These are phyloP conservation scores for Candida koratica DNA, from an alignment of 805 yeast species.

Conservation along the genomic window DNA sequence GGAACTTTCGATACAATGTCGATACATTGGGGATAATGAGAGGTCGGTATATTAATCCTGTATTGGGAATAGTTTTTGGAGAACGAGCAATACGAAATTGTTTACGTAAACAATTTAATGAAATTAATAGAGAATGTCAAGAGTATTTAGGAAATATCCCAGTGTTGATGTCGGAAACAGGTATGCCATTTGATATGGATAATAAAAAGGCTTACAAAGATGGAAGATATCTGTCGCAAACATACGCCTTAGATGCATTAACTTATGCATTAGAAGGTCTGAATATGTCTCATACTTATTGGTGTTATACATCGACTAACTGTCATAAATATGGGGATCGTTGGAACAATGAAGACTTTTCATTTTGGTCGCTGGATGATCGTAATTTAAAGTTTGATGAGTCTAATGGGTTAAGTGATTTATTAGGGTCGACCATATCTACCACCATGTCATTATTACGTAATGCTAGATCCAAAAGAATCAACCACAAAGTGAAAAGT, in stretches of 20 bases:
- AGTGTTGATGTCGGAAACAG: conserved; percentile 85
- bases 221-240: conserved; percentile 72
- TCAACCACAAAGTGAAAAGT: conserved; percentile 9
- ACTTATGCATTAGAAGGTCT: conserved; percentile 74
- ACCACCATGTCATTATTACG: conserved; percentile 12
- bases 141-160: conserved; percentile 68
- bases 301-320: conserved; percentile 79
- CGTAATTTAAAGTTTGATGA: conserved; percentile 23
- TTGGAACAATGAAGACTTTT: conserved; percentile 93
- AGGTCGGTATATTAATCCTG: conserved; percentile 68
- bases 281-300: conserved; percentile 68
- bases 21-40: conserved; percentile 88
- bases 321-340: conserved; percentile 82
- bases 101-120: conserved; percentile 62
- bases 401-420: conserved; percentile 10
- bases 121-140: conserved; percentile 60
- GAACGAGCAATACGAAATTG: conserved; percentile 73
- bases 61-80: conserved; percentile 75
- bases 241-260: conserved; percentile 79
- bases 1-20: conserved; percentile 81
- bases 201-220: conserved; percentile 61
- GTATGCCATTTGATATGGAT: conserved; percentile 97
- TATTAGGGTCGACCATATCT: conserved; percentile 13
- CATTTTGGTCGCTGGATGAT: conserved; percentile 77
- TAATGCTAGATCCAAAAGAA: conserved; percentile 9